Evolutionary conservation across 1,139 yeast species (phyloP).

Genomic region (Debaryomyces coudertii): DNA sequence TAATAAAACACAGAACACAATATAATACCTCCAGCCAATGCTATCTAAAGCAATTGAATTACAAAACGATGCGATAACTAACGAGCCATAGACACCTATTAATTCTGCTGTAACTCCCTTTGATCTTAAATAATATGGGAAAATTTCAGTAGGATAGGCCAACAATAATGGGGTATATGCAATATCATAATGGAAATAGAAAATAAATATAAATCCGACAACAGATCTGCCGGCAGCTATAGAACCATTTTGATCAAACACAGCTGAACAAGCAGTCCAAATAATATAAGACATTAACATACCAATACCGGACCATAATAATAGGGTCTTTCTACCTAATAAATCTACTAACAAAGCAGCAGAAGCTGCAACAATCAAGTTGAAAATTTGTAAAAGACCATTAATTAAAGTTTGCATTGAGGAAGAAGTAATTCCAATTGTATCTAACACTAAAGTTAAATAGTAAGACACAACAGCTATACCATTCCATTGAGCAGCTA

Average conservation of each 20-base stretch:
- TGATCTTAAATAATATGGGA: constrained; percentile 48
- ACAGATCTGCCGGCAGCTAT: constrained; percentile 43
- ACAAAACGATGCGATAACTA: constrained; percentile 36
- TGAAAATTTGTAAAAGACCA: constrained; percentile 47
- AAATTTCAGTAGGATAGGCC: constrained; percentile 43
- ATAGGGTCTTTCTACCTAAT: constrained; percentile 49
- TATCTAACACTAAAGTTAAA: constrained; percentile 47
- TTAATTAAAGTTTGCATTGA: constrained; percentile 50
- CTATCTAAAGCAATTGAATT: constrained; percentile 62
- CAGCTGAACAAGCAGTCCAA: constrained; percentile 43
- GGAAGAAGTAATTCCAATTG: constrained; percentile 51
- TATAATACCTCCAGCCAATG: constrained; percentile 60
- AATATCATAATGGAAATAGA: constrained; percentile 38
- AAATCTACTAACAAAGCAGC: constrained; percentile 33
- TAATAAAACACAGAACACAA: constrained; percentile 29
- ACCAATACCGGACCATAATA: constrained; percentile 35
- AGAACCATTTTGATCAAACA: constrained; percentile 11
- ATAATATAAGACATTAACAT: constrained; percentile 44
- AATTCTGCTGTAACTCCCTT: constrained; percentile 22
- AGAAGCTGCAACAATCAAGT: constrained; percentile 37
- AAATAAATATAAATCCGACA: constrained; percentile 49
- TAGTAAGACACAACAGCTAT: constrained; percentile 57
- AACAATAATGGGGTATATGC: constrained; percentile 45
- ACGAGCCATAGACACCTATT: constrained; percentile 1
- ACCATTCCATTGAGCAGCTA: constrained; percentile 53